These are phyloP conservation scores for Trichoderma harzianum DNA, from an alignment of 2,329 filamentous ascomycete species.

Conservation along the genomic window DNA sequence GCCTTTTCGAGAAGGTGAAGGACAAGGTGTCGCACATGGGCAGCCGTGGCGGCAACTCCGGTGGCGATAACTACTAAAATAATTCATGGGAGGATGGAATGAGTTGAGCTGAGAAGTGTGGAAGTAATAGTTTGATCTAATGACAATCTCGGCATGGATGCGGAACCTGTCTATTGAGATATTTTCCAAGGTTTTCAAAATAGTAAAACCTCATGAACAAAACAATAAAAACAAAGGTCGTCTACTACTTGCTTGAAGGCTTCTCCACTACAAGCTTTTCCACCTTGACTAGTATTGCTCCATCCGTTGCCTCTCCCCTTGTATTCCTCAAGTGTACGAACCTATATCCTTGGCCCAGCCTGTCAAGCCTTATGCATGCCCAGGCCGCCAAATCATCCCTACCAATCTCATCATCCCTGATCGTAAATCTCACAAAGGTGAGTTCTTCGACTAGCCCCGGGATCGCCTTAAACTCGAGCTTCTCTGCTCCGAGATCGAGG, in stretches of 20 bases:
- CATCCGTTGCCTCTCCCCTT: constrained; percentile 62
- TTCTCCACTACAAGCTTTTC: constrained; percentile 51
- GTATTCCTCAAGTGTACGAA: constrained; percentile 73
- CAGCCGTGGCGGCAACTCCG: constrained; percentile 47
- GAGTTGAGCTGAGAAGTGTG: neutral
- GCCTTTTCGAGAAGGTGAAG: constrained; percentile 52
- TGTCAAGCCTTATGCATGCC: constrained; percentile 83
- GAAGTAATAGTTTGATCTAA: neutral
- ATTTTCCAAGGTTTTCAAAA: neutral
- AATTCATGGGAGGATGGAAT: neutral
- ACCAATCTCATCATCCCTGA: constrained; percentile 81
- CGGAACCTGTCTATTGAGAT: neutral
- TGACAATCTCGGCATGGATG: neutral
- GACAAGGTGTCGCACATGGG: constrained; percentile 52
- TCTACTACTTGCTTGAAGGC: neutral
- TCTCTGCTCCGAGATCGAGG: constrained; percentile 60
- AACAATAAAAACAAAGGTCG: neutral
- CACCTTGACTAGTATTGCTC: constrained; percentile 71
- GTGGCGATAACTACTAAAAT: constrained; percentile 46
- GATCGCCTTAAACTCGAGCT: constrained; percentile 54
- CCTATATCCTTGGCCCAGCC: constrained; percentile 70
- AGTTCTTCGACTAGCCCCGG: constrained; percentile 63
- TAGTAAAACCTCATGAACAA: neutral
- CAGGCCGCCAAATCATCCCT: constrained; percentile 79
- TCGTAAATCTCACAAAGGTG: constrained; percentile 75